phyloP scores from a whole-genome alignment of 2,329 filamentous ascomycete species.

The Ophiostoma triangulosporum region DNA sequence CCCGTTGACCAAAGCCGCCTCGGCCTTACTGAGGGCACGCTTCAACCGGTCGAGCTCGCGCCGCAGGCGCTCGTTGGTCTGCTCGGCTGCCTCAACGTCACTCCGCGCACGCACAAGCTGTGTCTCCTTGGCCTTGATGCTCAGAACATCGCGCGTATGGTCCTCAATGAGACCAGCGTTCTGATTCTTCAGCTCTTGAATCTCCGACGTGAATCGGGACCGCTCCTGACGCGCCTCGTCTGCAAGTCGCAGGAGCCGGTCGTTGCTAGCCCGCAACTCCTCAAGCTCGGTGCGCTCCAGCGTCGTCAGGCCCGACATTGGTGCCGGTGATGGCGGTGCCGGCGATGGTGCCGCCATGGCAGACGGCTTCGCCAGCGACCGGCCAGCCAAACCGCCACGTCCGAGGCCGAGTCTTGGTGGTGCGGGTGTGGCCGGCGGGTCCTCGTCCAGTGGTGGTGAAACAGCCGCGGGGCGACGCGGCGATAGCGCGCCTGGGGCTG shows the following conservation, averaged over 20 bases:
- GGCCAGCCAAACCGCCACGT: constrained; percentile 72
- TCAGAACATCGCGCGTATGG: constrained; percentile 86
- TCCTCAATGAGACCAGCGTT: constrained; percentile 96
- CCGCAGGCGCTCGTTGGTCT: constrained; percentile 68
- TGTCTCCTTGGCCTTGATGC: constrained; percentile 97
- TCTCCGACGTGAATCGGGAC: constrained; percentile 67
- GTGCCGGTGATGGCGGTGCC: constrained; percentile 41
- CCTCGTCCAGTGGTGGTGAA: constrained; percentile 41
- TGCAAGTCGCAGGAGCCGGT: constrained; percentile 57
- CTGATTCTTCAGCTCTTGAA: constrained; percentile 90
- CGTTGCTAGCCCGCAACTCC: constrained; percentile 72
- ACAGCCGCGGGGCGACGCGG: constrained; percentile 37
- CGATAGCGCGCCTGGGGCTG: constrained; percentile 34
- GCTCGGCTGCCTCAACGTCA: constrained; percentile 79
- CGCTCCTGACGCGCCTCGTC: constrained; percentile 77
- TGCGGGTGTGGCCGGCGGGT: constrained; percentile 37
- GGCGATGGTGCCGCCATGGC: constrained; percentile 40
- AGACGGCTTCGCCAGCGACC: constrained; percentile 68
- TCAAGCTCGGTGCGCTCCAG: constrained; percentile 89
- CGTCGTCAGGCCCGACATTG: constrained; percentile 52
- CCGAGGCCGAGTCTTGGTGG: constrained; percentile 48
- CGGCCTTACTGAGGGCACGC: constrained; percentile 58
- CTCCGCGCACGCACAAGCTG: constrained; percentile 84
- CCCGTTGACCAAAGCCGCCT: constrained; percentile 24
- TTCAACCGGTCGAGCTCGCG: constrained; percentile 89